Evolutionary conservation across 2,329 filamentous ascomycete species (phyloP).

Genomic region (Ophiostoma quercus): DNA sequence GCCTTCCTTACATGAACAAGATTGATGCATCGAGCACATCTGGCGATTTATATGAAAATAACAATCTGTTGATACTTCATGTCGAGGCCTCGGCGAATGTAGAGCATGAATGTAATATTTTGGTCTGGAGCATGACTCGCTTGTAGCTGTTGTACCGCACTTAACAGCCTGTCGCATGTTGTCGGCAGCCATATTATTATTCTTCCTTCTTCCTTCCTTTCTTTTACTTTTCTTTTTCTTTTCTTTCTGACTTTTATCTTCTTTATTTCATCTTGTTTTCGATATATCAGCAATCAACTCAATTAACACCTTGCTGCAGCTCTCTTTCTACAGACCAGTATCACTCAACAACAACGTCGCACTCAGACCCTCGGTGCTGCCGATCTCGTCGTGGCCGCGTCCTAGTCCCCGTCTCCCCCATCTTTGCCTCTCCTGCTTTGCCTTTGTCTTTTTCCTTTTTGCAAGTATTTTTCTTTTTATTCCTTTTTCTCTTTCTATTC

Average conservation of each 20-base stretch:
- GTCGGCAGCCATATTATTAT: too few species aligned
- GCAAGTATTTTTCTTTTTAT: background rate
- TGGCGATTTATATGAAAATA: background rate
- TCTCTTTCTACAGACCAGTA: too few species aligned
- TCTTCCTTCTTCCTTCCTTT: too few species aligned
- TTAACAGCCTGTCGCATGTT: background rate
- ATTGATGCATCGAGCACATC: background rate
- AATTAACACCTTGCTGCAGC: too few species aligned
- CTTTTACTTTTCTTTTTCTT: too few species aligned
- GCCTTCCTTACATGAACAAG: background rate
- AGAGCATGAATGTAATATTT: too few species aligned
- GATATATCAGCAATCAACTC: too few species aligned
- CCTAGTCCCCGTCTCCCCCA: conserved; percentile 1
- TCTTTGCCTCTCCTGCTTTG: background rate
- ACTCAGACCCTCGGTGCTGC: background rate
- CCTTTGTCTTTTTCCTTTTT: background rate
- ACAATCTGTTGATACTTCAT: background rate
- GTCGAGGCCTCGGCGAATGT: background rate
- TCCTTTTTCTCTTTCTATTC: background rate
- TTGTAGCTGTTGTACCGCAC: background rate
- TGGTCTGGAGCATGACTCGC: background rate
- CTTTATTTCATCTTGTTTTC: too few species aligned
- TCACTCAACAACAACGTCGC: background rate
- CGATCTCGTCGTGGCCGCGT: conserved; percentile 10
- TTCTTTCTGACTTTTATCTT: too few species aligned